A percentile compares a stretch with the other conserved stretches of the same genome.
phyloP scores from a whole-genome alignment of 1,139 yeast species.

The Suhomyces choctaworum region DNA sequence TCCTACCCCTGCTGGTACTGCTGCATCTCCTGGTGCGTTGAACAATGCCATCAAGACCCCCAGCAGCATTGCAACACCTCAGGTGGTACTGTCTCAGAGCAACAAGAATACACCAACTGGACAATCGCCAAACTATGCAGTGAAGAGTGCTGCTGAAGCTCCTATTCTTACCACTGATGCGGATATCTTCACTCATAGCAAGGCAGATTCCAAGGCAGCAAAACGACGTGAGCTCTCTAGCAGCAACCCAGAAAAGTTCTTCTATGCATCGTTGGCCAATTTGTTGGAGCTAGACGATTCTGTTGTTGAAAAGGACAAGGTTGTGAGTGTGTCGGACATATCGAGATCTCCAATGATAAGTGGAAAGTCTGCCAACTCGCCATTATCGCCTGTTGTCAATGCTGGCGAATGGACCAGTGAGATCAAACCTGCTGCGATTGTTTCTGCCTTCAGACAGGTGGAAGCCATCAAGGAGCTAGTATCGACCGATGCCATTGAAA shows the following conservation, averaged over 20 bases:
- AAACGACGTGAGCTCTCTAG: conserved; percentile 49
- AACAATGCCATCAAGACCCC: conserved; percentile 47
- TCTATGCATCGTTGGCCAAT: conserved; percentile 53
- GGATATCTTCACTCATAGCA: conserved; percentile 26
- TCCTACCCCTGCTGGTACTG: conserved; percentile 42
- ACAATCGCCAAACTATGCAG: conserved; percentile 37
- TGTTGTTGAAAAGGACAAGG: conserved; percentile 16
- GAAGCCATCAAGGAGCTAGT: conserved; percentile 36
- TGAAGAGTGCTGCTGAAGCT: conserved; percentile 13
- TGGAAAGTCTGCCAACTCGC: conserved; percentile 33
- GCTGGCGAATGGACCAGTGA: conserved; percentile 46
- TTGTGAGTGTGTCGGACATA: conserved; percentile 22
- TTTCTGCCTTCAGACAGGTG: conserved; percentile 50
- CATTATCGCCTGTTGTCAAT: conserved; percentile 33
- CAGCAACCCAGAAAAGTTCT: conserved; percentile 50
- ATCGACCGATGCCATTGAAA: conserved; percentile 31
- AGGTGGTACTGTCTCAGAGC: conserved; percentile 36
- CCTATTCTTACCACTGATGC: conserved; percentile 21
- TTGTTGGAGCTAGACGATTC: conserved; percentile 48
- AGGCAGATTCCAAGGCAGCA: conserved; percentile 35
- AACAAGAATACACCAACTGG: conserved; percentile 45
- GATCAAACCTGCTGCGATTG: conserved; percentile 46
- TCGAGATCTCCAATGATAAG: conserved; percentile 31
- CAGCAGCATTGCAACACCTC: conserved; percentile 48
- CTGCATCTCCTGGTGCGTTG: conserved; percentile 44